Evolutionary conservation across 108 stramenopile species (phyloP), one percentile per base, ranked within the genome.

Genomic region (Fistulifera solaris): DNA sequence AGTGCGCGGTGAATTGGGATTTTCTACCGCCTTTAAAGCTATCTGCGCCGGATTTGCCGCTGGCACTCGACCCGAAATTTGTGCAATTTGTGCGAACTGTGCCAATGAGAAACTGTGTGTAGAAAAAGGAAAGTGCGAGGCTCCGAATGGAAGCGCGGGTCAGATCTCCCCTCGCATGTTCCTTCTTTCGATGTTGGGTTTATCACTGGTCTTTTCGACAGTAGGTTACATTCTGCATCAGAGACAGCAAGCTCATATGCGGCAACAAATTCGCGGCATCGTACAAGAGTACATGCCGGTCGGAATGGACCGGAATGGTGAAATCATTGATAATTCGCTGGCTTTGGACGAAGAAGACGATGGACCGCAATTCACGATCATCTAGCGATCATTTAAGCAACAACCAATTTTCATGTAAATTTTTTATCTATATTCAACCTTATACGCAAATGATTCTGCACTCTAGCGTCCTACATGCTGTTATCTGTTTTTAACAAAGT

Each of bases 251-350:
- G 69, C 70, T 35, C 81, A 87, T 62, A 87, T 89, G 87, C 78
- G 91, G 40, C 87, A 85, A 42, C 83, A 90, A 65, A 88, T 93
- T 8, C 65, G 88, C 31, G 83, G 85, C 25, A 93, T 93, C 41
- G 63, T 93, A 45, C 87, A 87, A 16, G 91, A 93, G 54, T 93
- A 93, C 70, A 87, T 95, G 92, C 94, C 94, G 23, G 65, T 95
- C 16, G 89, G n/a, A n/a, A n/a, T n/a, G n/a, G n/a, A n/a, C n/a
- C n/a, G n/a, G n/a, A n/a, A n/a, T n/a, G n/a, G n/a, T n/a, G n/a
- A n/a, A n/a, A n/a, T n/a, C n/a, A n/a, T n/a, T n/a, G n/a, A n/a
- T n/a, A n/a, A n/a, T n/a, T n/a, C n/a, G n/a, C n/a, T n/a, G n/a
- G n/a, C n/a, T n/a, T n/a, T n/a, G n/a, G n/a, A n/a, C n/a, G n/a